Base-by-base conservation (phyloP, 768 basidiomycete genomes). In the Dioszegia hungarica region DNA sequence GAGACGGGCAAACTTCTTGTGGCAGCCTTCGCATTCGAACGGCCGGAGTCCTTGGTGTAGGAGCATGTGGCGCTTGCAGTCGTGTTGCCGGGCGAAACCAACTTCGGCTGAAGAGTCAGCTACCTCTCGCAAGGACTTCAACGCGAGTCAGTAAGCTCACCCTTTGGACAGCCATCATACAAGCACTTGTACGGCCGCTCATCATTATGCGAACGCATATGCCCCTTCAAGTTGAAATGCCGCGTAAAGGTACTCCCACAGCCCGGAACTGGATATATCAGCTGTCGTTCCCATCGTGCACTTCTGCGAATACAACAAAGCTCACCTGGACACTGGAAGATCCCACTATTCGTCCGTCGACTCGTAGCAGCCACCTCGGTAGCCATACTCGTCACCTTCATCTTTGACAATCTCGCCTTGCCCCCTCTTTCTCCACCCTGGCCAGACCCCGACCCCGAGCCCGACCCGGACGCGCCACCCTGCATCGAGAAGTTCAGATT, bases 51-150 rank as follows among this genome's bases (percentile, higher is more conserved):
- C 93, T 56, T 89, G 85, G 74, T 98, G 93, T 38, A 98, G 80
- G 63, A 92, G 87, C 76, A 95, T 93, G 67, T 98, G 94, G 2
- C 92, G 84, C 73, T 94, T 97, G 78, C 93, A 95, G 74, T 98
- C 93, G 69, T 95, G 93, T 74, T 94, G 90, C 54, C 92, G 78
- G 25, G 89, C 92, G 61, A 95, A 93, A 22, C 92, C 90, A 40
- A 64, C 54, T 27, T 63, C 50, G 12, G 66, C 66, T 62, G 31
- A n/a, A 33, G 28, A 24, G 12, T 50, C 37, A 54, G 48, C 34
- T 45, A 22, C n/a, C n/a, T n/a, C n/a, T n/a, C n/a, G n/a, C n/a
- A n/a, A n/a, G n/a, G n/a, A n/a, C n/a, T n/a, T n/a, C 8, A 47
- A 28, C 34, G 11, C 1, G 44, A 34, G 55, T n/a, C n/a, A 36